Evolutionary conservation across 2,329 filamentous ascomycete genomes (phyloP), one percentile per base, ranked within the genome.

Genomic region (Aspergillaceae sp.): DNA sequence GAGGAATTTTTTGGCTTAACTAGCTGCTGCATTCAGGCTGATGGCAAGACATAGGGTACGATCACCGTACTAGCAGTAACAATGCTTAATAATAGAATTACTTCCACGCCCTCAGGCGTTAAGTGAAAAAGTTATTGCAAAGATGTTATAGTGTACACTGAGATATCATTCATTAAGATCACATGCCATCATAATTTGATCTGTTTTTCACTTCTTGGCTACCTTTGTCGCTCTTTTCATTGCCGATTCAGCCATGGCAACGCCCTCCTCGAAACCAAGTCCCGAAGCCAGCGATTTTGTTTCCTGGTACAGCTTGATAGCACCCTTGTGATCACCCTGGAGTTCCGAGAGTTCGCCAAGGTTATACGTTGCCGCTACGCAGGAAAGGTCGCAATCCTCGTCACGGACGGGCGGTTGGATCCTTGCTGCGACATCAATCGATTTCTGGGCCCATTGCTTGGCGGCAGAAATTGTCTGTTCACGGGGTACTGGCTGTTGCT

Each of bases 331-430:
- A 56, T 86, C 77, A 1, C 84, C 83, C 49, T 82, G 69, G 77
- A 92, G 83, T 53, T 86, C 81, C 0, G 86, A 84, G 55, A 96
- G 83, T 57, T 94, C 86, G 27, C 83, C 91, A 44, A 95, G 77
- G 61, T 94, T 94, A 65, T 87, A 86, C n/a, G 86, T 81, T 5
- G 90, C 86, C 4, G 84, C 85, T 2, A 84, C 85, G 59, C 90
- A 96, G 1, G 84, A 87, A 46, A 84, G 67, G 62, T 94, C 88
- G 60, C 91, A 96, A 60, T 94, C 87, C 42, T 83, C 75, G 2
- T 81, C 86, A 36, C 87, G 75, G 3, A 80, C 71, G 0, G 85
- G 79, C 3, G 82, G 78, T 46, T 75, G 68, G 37, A 94, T 83
- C 29, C 79, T 76, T 5, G 74, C 73, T 1, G 83, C 80, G 47